Conservation (phyloP, 306 rosid genomes). For the Psophocarpus tetragonolobus region DNA sequence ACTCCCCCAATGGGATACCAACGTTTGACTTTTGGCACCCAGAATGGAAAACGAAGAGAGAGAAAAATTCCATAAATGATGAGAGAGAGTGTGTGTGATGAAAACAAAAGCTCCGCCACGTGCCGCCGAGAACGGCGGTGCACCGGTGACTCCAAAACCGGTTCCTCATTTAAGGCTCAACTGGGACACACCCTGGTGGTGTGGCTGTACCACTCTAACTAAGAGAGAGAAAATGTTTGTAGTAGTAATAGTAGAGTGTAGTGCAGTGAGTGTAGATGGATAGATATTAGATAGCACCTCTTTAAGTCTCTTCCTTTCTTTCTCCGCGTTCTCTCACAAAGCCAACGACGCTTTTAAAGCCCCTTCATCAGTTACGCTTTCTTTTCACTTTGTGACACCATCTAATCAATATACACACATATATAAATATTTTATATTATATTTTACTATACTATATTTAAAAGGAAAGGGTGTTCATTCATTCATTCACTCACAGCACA, state of each 20-base stretch:
- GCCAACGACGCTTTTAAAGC: conserved; percentile 59
- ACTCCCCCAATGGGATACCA: conserved; percentile 16
- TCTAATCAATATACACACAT: not conserved
- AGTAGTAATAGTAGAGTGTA: not conserved
- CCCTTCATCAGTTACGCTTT: conserved; percentile 64
- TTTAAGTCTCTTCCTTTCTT: conserved; percentile 40
- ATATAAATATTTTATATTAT: not conserved
- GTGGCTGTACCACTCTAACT: conserved; percentile 40
- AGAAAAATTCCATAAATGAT: conserved; percentile 12
- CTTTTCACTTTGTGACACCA: conserved; percentile 15
- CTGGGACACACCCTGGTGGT: conserved; percentile 29
- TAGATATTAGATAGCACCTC: conserved; percentile 32
- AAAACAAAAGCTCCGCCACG: not conserved
- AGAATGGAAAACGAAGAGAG: conserved; percentile 27
- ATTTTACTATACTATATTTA: not conserved
- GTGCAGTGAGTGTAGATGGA: conserved; percentile 4
- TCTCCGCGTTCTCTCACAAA: conserved; percentile 27
- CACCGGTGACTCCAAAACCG: conserved; percentile 10
- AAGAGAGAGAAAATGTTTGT: conserved; percentile 24
- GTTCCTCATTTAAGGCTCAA: conserved; percentile 40
- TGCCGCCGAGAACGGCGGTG: not conserved
- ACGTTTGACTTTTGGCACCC: conserved; percentile 51
- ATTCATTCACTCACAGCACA: conserved; percentile 23
- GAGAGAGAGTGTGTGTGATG: not conserved
- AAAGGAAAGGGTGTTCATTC: not conserved